Evolutionary conservation across 257 asterid species (phyloP).

Genomic region (Lycium barbarum): DNA sequence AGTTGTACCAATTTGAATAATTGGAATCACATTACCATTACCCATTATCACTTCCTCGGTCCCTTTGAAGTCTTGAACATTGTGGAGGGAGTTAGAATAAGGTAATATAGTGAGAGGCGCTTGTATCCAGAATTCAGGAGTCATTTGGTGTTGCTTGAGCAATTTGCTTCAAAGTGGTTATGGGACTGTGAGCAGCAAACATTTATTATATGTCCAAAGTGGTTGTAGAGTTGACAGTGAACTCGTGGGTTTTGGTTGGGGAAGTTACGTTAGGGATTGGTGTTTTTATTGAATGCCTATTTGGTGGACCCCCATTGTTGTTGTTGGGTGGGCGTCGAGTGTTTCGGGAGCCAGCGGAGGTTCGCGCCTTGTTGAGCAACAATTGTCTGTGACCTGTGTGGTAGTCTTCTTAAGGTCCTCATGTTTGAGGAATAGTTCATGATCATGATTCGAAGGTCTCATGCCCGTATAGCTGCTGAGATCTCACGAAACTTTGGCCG

Average conservation of each 20-base stretch:
- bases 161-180: background rate
- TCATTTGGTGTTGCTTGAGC: background rate
- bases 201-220: background rate
- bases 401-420: background rate
- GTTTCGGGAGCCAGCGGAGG: background rate
- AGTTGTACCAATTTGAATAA: no score
- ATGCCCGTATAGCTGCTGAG: background rate
- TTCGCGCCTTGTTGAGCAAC: background rate
- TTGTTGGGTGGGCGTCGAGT: background rate
- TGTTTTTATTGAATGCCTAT: background rate
- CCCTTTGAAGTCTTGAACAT: no score
- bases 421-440: background rate
- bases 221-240: background rate
- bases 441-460: background rate
- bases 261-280: background rate
- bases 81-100: no score
- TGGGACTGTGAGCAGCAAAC: background rate
- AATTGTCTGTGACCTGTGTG: background rate
- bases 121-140: no score
- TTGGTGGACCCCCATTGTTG: background rate
- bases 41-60: no score
- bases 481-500: background rate
- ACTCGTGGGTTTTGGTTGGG: background rate
- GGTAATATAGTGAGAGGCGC: no score
- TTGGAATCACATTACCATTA: no score